phyloP scores from a whole-genome alignment of 2,329 filamentous ascomycete genomes.

The Coniochaeta ligniaria region DNA sequence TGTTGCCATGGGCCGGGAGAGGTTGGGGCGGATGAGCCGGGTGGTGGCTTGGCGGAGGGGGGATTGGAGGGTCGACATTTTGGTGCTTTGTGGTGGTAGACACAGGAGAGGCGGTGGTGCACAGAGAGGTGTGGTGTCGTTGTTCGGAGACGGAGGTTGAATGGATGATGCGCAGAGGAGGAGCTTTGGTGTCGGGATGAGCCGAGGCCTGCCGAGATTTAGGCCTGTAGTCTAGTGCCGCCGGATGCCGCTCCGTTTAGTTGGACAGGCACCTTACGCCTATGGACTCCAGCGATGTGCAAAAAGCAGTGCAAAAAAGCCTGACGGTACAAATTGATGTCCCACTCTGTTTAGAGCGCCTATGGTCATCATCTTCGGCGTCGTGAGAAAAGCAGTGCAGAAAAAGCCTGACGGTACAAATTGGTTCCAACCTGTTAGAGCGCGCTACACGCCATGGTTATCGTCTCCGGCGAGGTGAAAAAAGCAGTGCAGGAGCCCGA shows the following conservation, averaged over 20 bases:
- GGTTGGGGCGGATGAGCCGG: constrained; percentile 11
- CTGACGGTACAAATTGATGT: no score
- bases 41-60: constrained; percentile 14
- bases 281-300: background rate
- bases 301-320: background rate
- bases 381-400: background rate
- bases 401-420: no score
- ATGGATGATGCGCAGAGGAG: background rate
- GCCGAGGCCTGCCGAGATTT: constrained; percentile 6
- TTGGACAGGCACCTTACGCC: background rate
- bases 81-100: background rate
- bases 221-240: background rate
- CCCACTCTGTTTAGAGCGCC: no score
- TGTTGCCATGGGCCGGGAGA: constrained; percentile 11
- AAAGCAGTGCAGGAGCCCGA: background rate
- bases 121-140: background rate
- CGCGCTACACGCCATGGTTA: no score
- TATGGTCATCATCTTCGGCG: no score
- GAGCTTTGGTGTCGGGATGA: background rate
- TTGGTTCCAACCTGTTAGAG: no score
- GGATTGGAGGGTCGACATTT: constrained; percentile 9
- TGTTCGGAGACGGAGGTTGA: background rate
- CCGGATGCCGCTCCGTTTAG: constrained; percentile 1
- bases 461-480: background rate
- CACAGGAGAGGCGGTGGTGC: background rate